Percentiles rank a stretch among this genome's conserved stretches.
phyloP scores from a whole-genome alignment of 179 eudicot genomes.

The Silene vulgaris region DNA sequence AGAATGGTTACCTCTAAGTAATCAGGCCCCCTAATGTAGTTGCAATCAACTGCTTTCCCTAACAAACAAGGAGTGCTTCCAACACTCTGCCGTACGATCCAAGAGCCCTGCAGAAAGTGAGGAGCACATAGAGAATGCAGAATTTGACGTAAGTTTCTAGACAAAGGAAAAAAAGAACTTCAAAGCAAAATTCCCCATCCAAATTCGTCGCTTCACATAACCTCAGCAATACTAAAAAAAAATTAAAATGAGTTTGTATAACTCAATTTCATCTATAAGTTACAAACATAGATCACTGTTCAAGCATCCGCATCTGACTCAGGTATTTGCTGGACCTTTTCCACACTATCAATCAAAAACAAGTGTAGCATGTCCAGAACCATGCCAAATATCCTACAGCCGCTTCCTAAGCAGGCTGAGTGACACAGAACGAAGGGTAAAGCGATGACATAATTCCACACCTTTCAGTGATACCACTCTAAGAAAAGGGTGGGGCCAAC shows the following conservation, averaged over 20 bases:
- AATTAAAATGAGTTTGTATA: not conserved
- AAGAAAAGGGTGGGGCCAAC: not conserved
- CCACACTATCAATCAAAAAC: not conserved
- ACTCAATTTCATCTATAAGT: not conserved
- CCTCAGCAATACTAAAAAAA: not conserved
- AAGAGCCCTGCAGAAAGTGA: conserved; percentile 68
- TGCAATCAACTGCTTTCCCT: conserved; percentile 97
- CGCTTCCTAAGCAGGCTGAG: not conserved
- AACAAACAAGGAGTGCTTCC: conserved; percentile 97
- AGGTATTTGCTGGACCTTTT: not conserved
- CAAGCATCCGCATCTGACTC: not conserved
- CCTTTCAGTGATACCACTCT: too few species aligned
- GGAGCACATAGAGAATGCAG: conserved; percentile 14
- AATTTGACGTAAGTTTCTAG: not conserved
- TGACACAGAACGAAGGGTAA: not conserved
- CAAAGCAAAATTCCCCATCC: not conserved
- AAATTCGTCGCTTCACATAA: not conserved
- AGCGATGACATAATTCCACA: not conserved
- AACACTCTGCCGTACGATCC: conserved; percentile 99
- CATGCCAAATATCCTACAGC: not conserved
- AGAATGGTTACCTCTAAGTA: conserved; percentile 68
- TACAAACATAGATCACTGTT: not conserved
- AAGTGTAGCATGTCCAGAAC: not conserved
- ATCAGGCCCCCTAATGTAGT: conserved; percentile 80
- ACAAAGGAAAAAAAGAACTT: not conserved